A percentile compares a stretch with the other conserved stretches of the same genome.
Conservation (phyloP, 2,329 filamentous ascomycete genomes). For the Claviceps fusiformis region DNA sequence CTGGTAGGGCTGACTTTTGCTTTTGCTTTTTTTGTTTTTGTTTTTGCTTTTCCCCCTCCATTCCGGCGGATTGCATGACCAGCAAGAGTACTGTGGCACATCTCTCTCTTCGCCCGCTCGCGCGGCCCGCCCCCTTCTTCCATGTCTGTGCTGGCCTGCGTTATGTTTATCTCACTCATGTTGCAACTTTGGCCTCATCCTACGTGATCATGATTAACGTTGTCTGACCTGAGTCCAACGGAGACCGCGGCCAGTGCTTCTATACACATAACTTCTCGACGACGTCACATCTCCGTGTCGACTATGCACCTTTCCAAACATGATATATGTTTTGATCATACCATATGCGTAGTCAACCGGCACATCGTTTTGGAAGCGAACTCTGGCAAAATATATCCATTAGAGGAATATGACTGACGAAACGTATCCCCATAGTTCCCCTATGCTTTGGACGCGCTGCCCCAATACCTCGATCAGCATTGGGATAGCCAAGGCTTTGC, state of each 20-base stretch:
- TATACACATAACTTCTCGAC: not conserved
- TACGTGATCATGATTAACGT: not conserved
- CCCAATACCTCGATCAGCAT: conserved; percentile 46
- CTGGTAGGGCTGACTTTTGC: conserved; percentile 44
- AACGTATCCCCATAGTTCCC: conserved; percentile 45
- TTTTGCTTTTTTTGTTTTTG: not conserved
- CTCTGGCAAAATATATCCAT: not conserved
- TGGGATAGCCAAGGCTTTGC: conserved; percentile 55
- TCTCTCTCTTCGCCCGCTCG: not conserved
- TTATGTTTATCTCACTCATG: not conserved
- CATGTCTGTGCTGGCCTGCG: not conserved
- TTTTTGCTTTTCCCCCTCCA: not conserved
- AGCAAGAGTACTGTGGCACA: not conserved
- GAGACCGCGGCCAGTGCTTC: not conserved
- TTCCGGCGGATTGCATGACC: not conserved
- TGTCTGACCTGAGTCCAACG: not conserved
- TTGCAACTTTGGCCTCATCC: too few relatives aligned
- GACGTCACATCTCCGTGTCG: not conserved
- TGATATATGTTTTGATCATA: not conserved
- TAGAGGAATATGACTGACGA: not conserved
- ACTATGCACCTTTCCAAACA: not conserved
- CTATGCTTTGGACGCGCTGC: conserved; percentile 56
- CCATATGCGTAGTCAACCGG: not conserved
- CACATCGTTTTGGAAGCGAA: too few relatives aligned
- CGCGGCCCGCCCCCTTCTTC: not conserved